phyloP scores from a whole-genome alignment of 1,139 yeast genomes.

The Pichia sp. region DNA sequence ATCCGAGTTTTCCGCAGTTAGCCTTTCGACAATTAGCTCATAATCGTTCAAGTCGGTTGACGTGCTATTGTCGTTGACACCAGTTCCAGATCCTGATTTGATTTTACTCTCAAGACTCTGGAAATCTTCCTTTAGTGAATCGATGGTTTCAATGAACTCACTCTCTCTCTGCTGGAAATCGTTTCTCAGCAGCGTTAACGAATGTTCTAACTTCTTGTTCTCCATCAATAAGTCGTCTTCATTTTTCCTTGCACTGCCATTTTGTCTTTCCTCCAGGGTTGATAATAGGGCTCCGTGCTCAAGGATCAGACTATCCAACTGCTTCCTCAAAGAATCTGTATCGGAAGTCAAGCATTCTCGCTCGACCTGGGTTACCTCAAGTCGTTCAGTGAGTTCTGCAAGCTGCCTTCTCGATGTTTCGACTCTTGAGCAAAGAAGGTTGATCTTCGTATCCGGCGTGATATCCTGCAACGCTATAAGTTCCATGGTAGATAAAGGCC shows the following conservation, averaged over 20 bases:
- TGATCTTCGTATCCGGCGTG: background rate
- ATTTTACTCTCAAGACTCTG: constrained; percentile 1
- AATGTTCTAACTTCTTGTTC: constrained; percentile 35
- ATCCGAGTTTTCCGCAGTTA: constrained; percentile 52
- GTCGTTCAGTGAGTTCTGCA: constrained; percentile 33
- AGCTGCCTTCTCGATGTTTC: constrained; percentile 34
- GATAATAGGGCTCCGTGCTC: constrained; percentile 1
- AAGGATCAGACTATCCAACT: constrained; percentile 30
- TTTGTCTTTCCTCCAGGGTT: constrained; percentile 27
- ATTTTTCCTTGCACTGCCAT: constrained; percentile 4
- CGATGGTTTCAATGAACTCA: constrained; percentile 6
- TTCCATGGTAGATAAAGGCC: background rate
- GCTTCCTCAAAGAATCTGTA: constrained; percentile 29
- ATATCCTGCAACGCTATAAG: constrained; percentile 27
- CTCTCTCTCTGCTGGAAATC: constrained; percentile 4
- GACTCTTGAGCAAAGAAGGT: constrained; percentile 33
- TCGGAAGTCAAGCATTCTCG: constrained; percentile 47
- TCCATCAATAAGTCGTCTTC: constrained; percentile 15
- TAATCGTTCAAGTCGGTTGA: constrained; percentile 19
- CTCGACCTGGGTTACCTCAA: constrained; percentile 40
- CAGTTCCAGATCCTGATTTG: background rate
- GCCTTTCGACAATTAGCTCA: constrained; percentile 48
- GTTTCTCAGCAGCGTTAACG: background rate
- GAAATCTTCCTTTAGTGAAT: constrained; percentile 4
- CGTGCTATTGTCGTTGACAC: background rate